Conservation (phyloP, 257 asterid genomes). For the Solanum stenotomum region DNA sequence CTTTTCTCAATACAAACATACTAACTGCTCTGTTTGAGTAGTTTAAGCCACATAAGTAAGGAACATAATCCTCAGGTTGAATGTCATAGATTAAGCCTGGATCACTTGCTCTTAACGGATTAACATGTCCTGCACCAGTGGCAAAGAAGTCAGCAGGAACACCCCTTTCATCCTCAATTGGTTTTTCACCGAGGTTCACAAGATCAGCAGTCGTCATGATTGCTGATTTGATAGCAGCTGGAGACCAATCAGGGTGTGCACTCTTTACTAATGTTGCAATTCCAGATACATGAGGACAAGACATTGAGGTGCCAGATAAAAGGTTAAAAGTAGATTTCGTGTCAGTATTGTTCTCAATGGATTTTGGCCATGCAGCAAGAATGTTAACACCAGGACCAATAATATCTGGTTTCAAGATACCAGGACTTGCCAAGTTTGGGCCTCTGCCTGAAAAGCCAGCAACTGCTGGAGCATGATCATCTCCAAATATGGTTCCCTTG, state of each 20-base stretch:
- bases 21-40: constrained; percentile 6
- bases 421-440: constrained; percentile 15
- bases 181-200: not conserved
- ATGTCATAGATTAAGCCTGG: constrained; percentile 29
- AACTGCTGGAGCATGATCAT: constrained; percentile 10
- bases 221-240: constrained; percentile 26
- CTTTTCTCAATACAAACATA: not conserved
- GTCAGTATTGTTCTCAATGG: not conserved
- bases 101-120: constrained; percentile 18
- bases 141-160: constrained; percentile 13
- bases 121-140: constrained; percentile 30
- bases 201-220: constrained; percentile 20
- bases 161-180: constrained; percentile 1
- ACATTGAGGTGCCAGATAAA: constrained; percentile 25
- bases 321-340: constrained; percentile 4
- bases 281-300: constrained; percentile 35
- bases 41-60: constrained; percentile 19
- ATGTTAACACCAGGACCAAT: constrained; percentile 23
- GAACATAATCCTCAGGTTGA: constrained; percentile 4
- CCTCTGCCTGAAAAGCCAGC: constrained; percentile 27
- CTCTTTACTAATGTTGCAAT: constrained; percentile 20
- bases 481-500: constrained; percentile 24
- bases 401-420: constrained; percentile 29
- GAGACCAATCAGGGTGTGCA: constrained; percentile 26
- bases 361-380: constrained; percentile 20